These are phyloP conservation scores for Rosa chinensis DNA, from an alignment of 306 rosid genomes.

Conservation along the genomic window DNA sequence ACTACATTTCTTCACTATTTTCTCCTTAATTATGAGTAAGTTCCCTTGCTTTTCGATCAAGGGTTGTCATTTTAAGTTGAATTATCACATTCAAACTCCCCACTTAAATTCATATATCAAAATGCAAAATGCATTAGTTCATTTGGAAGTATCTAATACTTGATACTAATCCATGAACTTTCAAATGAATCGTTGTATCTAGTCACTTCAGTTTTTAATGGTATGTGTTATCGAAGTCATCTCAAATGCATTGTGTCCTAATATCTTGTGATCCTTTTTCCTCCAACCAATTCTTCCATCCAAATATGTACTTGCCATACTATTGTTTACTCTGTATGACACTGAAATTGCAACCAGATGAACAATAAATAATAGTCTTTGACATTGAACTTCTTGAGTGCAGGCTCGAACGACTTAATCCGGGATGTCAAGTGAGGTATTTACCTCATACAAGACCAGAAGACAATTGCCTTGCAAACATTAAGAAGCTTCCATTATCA, in stretches of 20 bases:
- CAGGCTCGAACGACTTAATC: slow-evolving; percentile 49
- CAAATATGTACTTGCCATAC: neutral
- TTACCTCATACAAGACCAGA: slow-evolving; percentile 41
- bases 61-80: neutral
- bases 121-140: neutral
- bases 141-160: neutral
- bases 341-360: neutral
- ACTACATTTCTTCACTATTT: slow-evolving; percentile 48
- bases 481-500: slow-evolving; percentile 22
- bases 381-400: neutral
- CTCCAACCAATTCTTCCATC: neutral
- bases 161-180: neutral
- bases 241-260: neutral
- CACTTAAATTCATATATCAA: neutral
- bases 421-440: slow-evolving; percentile 20
- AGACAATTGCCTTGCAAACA: slow-evolving; percentile 48
- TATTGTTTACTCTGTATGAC: neutral
- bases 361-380: neutral
- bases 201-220: neutral
- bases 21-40: slow-evolving; percentile 52
- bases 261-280: neutral
- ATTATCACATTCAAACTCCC: neutral
- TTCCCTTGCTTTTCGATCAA: slow-evolving; percentile 4
- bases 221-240: no score
- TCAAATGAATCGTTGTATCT: neutral